Evolutionary conservation across 176 grass and related monocot species (phyloP).

Genomic region (Zoysia pacifica): DNA sequence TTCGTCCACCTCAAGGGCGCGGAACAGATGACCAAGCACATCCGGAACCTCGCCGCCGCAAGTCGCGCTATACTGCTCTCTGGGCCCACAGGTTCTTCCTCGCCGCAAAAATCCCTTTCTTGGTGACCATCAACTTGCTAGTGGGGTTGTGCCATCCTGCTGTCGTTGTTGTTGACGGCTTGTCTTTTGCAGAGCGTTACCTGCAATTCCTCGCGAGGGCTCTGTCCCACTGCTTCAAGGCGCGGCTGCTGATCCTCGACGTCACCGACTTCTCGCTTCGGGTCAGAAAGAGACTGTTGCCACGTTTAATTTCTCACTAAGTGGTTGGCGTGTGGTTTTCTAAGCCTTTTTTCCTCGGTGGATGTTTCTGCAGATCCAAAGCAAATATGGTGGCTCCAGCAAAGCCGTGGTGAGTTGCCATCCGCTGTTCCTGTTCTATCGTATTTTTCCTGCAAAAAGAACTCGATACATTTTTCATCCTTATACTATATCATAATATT

Average conservation of each 20-base stretch:
- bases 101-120: not conserved
- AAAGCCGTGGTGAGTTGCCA: slow-evolving; percentile 57
- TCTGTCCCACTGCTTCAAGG: slow-evolving; percentile 66
- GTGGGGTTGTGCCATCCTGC: not conserved
- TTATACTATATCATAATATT: not conserved
- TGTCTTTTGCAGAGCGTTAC: slow-evolving; percentile 65
- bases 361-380: slow-evolving; percentile 71
- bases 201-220: slow-evolving; percentile 84
- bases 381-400: slow-evolving; percentile 72
- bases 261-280: slow-evolving; percentile 77
- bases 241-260: slow-evolving; percentile 79
- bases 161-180: slow-evolving; percentile 5
- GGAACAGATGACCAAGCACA: slow-evolving; percentile 66
- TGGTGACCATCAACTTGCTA: not conserved
- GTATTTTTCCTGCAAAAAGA: not conserved
- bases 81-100: slow-evolving; percentile 70
- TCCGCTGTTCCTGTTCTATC: not conserved
- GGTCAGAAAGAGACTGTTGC: slow-evolving; percentile 32
- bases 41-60: slow-evolving; percentile 81
- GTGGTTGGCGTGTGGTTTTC: not conserved
- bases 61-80: slow-evolving; percentile 86
- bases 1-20: slow-evolving; percentile 85
- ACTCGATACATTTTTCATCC: not conserved
- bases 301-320: not conserved
- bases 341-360: slow-evolving; percentile 11